Evolutionary conservation across 768 basidiomycete species (phyloP), one percentile per base, ranked within the genome.

Genomic region (Mrakia frigida): DNA sequence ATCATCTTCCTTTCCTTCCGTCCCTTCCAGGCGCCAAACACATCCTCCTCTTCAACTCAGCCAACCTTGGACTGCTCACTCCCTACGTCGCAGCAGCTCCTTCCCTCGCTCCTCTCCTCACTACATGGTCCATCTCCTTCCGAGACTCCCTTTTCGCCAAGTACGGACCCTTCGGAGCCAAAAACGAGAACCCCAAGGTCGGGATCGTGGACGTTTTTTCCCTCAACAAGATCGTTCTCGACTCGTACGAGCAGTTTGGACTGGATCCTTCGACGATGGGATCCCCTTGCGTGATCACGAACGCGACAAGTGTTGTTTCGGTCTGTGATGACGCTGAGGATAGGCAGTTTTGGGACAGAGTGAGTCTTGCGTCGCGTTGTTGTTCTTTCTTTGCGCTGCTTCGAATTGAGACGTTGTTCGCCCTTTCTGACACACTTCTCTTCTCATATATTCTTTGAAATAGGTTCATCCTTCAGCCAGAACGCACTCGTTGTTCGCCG

Each of bases 171-270:
- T 33, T 33, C n/a, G 59, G 59, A 60, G n/a, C 59, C 11, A 33
- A 60, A 11, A 60, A 60, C 59, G 59, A 60, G 59, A 33, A 60
- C n/a, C n/a, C n/a, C 1, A n/a, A 33, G 33, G 59, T 60, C 59
- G 59, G n/a, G 1, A 18, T 60, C 59, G 59, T 60, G n/a, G 59
- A 60, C 59, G 16, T 33, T 11, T 60, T 60, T 18, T n/a, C 59
- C 7, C 59, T 60, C 59, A 60, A 33, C 59, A 60, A 25, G 3
- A 31, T 60, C n/a, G 14, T 60, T n/a, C n/a, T 28, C n/a, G n/a
- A n/a, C n/a, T n/a, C 59, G n/a, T 16, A 60, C 59, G 59, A 60
- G 59, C 59, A 60, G 59, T 60, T 60, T 10, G 59, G 59, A 33
- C n/a, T 60, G n/a, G 33, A 60, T 14, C n/a, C n/a, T n/a, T 9